phyloP scores from a whole-genome alignment of 768 basidiomycete genomes.

The Ramaria sp. region DNA sequence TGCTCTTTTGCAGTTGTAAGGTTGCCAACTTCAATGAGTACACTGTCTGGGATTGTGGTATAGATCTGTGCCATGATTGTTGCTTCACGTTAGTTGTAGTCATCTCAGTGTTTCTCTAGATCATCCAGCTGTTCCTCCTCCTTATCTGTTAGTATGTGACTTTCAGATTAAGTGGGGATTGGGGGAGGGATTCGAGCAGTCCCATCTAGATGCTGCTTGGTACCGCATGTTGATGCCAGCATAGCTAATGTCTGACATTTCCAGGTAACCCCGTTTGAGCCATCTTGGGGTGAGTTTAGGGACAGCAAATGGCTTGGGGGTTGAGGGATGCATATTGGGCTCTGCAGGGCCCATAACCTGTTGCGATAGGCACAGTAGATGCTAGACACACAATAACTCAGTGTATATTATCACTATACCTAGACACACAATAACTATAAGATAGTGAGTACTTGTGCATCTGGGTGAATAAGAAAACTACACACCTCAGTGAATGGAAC shows the following conservation, averaged over 20 bases:
- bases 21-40: conserved; percentile 8
- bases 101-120: conserved; percentile 10
- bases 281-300: no score
- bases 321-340: background rate
- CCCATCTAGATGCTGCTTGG: no score
- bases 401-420: background rate
- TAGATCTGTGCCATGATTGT: conserved; percentile 9
- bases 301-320: background rate
- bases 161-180: no score
- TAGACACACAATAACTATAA: background rate
- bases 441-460: background rate
- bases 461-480: background rate
- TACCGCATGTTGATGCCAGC: no score
- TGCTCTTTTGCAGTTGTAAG: background rate
- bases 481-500: background rate
- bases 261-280: background rate
- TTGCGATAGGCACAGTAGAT: background rate
- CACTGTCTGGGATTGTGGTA: conserved; percentile 7
- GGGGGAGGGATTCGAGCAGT: no score
- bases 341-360: conserved; percentile 14
- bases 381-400: background rate
- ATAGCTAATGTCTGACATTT: background rate
- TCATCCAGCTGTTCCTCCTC: no score
- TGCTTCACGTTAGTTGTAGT: conserved; percentile 3
- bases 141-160: no score